Percentiles rank a stretch among this genome's conserved stretches.
Conservation (phyloP, 2,329 filamentous ascomycete species). For the Sarocladium strictum region DNA sequence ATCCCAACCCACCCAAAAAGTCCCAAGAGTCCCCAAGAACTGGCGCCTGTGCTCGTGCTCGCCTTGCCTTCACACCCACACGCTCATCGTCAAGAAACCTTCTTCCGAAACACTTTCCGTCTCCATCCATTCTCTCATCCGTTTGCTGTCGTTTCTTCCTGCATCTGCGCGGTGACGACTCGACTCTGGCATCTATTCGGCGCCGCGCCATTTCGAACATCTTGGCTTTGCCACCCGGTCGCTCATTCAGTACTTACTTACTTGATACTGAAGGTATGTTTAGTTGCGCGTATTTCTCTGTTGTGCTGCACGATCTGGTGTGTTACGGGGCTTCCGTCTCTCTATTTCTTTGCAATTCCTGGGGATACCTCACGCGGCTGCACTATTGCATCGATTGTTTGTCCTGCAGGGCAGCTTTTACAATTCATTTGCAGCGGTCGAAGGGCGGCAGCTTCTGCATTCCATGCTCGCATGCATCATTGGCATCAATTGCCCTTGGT, state of each 20-base stretch:
- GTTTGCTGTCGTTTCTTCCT: constrained; percentile 5
- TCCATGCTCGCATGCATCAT: not conserved
- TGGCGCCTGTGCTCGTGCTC: constrained; percentile 1
- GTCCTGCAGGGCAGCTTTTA: not conserved
- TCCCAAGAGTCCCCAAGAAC: not conserved
- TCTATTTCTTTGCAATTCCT: not conserved
- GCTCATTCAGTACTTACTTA: not conserved
- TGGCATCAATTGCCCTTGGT: not conserved
- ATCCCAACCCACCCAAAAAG: not conserved
- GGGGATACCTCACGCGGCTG: not conserved
- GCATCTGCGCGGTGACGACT: not conserved
- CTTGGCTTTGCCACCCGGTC: constrained; percentile 5
- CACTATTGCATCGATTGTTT: not conserved
- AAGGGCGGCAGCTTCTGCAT: not conserved
- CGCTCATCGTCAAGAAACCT: constrained; percentile 8
- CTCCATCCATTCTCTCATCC: constrained; percentile 1
- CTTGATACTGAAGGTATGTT: constrained; percentile 5
- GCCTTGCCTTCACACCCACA: constrained; percentile 1
- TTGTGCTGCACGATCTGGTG: not conserved
- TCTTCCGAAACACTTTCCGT: constrained; percentile 8
- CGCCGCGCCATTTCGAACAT: not conserved
- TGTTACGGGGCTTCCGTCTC: not conserved
- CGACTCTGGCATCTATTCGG: not conserved
- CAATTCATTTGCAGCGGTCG: not conserved
- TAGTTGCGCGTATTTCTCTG: not conserved